Evolutionary conservation across 768 basidiomycete species (phyloP), one percentile per base, ranked within the genome.

Genomic region (Podaxis mareebaensis): DNA sequence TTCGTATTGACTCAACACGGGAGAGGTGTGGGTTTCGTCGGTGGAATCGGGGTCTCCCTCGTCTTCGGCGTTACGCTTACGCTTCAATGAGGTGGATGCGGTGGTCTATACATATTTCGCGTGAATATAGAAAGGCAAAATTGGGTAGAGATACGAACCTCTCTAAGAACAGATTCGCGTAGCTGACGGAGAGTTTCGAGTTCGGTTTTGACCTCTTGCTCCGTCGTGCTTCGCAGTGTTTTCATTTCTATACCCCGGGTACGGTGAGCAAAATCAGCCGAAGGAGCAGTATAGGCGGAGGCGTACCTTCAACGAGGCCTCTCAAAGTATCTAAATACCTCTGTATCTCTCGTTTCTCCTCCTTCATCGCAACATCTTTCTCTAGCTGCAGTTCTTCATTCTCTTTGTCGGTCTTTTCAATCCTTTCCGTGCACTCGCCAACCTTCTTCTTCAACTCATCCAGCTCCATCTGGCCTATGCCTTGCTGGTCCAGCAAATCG

Each of bases 151-250:
- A 52, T 65, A 67, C 73, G 42, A 70, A 79, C 76, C 77, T 79
- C 70, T 8, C 53, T 44, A 7, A 64, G 22, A 2, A 64, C 58
- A 4, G 53, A 13, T 39, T 61, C 54, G 22, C 58, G 62, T 10
- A 60, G 36, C 33, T 64, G 60, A 6, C 59, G 62, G n/a, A 88
- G 74, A 3, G 74, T 76, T 10, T 79, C 77, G 49, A 85, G 72
- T 66, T 83, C 82, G 22, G 72, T 73, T 39, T 75, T 74, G 72
- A 87, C 79, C 61, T 84, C 80, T 56, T 73, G 74, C 59, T 80
- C 77, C 4, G 78, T 74, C 44, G 72, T 77, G 53, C 81, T 77
- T 2, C 77, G 78, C 46, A 85, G 70, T 6, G 60, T 64, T 58
- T 74, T 78, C 79, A 85, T 79, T 65, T 85, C 84, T 85, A 65